Percentiles rank a stretch among this genome's conserved stretches.
These are phyloP conservation scores for Sugiyamaella americana DNA, from an alignment of 805 yeast genomes.

Conservation along the genomic window DNA sequence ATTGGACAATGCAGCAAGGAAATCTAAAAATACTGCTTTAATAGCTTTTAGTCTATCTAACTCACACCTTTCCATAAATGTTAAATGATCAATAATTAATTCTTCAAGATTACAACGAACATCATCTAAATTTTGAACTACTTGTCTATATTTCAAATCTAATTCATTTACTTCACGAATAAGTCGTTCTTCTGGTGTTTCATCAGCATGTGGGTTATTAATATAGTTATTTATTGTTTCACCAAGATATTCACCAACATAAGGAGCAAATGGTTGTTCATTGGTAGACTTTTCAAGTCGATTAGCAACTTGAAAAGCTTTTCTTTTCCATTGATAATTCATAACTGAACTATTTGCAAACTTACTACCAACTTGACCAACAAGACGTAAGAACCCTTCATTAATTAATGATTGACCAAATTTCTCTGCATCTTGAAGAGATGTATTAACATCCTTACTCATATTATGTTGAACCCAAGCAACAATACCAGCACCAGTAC, in stretches of 20 bases:
- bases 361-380: conserved; percentile 52
- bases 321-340: conserved; percentile 74
- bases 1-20: conserved; percentile 58
- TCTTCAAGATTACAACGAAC: conserved; percentile 72
- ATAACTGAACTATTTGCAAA: conserved; percentile 73
- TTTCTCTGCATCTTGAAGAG: conserved; percentile 55
- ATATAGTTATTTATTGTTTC: conserved; percentile 26
- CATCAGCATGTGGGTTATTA: conserved; percentile 37
- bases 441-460: conserved; percentile 26
- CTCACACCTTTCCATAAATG: conserved; percentile 80
- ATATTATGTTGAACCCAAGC: conserved; percentile 51
- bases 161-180: conserved; percentile 51
- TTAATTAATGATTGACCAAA: conserved; percentile 68
- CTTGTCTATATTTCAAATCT: conserved; percentile 50
- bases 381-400: conserved; percentile 53
- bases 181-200: conserved; percentile 46
- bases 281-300: conserved; percentile 10
- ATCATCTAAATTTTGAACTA: conserved; percentile 55
- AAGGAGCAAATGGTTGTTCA: conserved; percentile 15
- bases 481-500: conserved; percentile 55
- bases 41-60: conserved; percentile 68
- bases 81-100: conserved; percentile 56
- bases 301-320: conserved; percentile 53
- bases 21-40: conserved; percentile 69
- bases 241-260: conserved; percentile 29